Conservation (phyloP, 2,329 filamentous ascomycete species). For the Colletotrichum tropicicola region DNA sequence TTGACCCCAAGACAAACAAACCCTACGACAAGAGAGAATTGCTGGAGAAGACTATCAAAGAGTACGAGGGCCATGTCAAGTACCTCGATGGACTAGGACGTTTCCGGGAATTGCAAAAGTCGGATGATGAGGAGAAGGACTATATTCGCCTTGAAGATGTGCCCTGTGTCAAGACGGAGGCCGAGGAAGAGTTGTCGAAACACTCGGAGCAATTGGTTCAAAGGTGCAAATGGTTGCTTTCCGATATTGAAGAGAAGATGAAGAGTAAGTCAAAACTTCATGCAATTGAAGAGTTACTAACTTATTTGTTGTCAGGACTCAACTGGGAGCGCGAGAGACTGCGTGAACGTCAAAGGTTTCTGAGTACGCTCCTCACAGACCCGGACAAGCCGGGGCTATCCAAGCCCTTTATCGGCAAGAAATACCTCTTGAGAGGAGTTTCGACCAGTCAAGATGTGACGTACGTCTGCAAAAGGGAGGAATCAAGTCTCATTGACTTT, state of each 20-base stretch:
- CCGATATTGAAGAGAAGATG: slow-evolving; percentile 43
- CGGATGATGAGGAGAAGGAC: slow-evolving; percentile 46
- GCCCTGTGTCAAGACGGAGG: slow-evolving; percentile 44
- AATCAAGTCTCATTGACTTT: slow-evolving; percentile 52
- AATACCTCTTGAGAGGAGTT: slow-evolving; percentile 61
- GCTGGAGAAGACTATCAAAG: slow-evolving; percentile 37
- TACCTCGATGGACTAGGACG: slow-evolving; percentile 47
- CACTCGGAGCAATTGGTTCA: slow-evolving; percentile 45
- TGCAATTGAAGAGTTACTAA: neutral
- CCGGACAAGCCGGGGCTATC: slow-evolving; percentile 47
- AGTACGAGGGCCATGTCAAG: slow-evolving; percentile 33
- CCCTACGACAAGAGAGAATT: slow-evolving; percentile 40
- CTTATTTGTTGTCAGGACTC: slow-evolving; percentile 40
- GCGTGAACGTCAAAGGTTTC: slow-evolving; percentile 44
- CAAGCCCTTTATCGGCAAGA: slow-evolving; percentile 51
- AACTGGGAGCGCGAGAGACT: slow-evolving; percentile 42
- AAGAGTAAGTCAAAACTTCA: slow-evolving; percentile 41
- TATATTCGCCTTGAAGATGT: slow-evolving; percentile 50
- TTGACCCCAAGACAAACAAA: slow-evolving; percentile 28
- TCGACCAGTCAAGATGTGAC: slow-evolving; percentile 55
- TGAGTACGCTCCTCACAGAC: slow-evolving; percentile 49
- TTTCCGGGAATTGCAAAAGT: slow-evolving; percentile 47
- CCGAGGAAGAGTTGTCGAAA: slow-evolving; percentile 39
- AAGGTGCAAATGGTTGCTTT: slow-evolving; percentile 42
- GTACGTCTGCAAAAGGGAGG: slow-evolving; percentile 58